phyloP scores from a whole-genome alignment of 2,329 filamentous ascomycete species.

The Diaporthe batatas region DNA sequence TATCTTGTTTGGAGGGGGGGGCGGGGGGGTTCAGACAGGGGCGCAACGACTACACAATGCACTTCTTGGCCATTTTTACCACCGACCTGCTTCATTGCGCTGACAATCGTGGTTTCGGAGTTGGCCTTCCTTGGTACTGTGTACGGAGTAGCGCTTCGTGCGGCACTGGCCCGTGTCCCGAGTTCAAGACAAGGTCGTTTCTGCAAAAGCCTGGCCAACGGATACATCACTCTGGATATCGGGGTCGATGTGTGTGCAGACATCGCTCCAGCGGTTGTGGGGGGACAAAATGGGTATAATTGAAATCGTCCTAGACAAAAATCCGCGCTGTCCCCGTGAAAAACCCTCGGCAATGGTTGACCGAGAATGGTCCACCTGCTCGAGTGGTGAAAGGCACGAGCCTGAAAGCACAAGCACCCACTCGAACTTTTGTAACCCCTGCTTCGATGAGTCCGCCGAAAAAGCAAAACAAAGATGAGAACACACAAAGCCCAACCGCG shows the following conservation, averaged over 20 bases:
- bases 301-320: slow-evolving; percentile 3
- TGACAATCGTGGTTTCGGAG: background rate
- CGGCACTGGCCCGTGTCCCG: background rate
- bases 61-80: background rate
- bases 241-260: background rate
- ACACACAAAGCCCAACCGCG: background rate
- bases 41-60: background rate
- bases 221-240: background rate
- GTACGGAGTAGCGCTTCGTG: background rate
- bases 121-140: too few species aligned
- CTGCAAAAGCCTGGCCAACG: background rate
- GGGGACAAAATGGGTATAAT: slow-evolving; percentile 33
- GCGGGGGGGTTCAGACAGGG: background rate
- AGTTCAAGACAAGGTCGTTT: too few species aligned
- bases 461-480: background rate
- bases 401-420: slow-evolving; percentile 11
- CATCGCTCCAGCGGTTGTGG: background rate
- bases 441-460: background rate
- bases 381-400: background rate
- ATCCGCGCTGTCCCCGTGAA: slow-evolving; percentile 3
- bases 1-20: background rate
- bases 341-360: slow-evolving; percentile 3
- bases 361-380: slow-evolving; percentile 2
- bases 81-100: background rate
- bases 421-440: slow-evolving; percentile 29